A percentile compares a stretch with the other conserved stretches of the same genome.
Evolutionary conservation across 345 rosid genomes (phyloP).

Genomic region (Viola odorata): DNA sequence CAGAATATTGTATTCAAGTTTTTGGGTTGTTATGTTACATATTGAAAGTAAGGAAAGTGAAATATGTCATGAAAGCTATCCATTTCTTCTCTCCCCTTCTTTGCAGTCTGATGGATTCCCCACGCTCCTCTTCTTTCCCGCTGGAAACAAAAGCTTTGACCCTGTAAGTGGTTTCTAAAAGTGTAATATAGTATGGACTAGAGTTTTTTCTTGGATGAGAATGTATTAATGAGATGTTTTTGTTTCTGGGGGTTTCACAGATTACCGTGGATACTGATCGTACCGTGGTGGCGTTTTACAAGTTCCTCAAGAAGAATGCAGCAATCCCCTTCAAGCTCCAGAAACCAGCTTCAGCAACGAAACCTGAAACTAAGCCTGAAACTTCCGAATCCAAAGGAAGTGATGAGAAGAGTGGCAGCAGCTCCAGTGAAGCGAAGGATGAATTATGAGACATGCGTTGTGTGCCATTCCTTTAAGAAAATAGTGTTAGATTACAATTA

Average conservation of each 20-base stretch:
- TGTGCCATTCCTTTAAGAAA: constrained; percentile 5
- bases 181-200: background rate
- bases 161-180: constrained; percentile 50
- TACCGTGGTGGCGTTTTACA: constrained; percentile 89
- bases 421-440: constrained; percentile 41
- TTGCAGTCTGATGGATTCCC: constrained; percentile 94
- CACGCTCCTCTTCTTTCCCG: constrained; percentile 93
- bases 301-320: constrained; percentile 84
- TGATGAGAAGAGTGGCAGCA: constrained; percentile 21
- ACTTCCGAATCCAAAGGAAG: constrained; percentile 30
- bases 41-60: background rate
- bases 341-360: constrained; percentile 58
- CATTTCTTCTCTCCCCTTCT: background rate
- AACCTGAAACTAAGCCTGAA: constrained; percentile 41
- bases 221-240: background rate
- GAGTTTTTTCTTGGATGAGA: background rate
- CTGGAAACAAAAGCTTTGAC: constrained; percentile 94
- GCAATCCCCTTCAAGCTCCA: constrained; percentile 90
- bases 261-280: constrained; percentile 81
- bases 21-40: too few relatives aligned
- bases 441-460: constrained; percentile 50
- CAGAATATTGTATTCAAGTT: too few relatives aligned
- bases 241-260: constrained; percentile 32
- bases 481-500: constrained; percentile 8
- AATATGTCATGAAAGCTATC: background rate